These are phyloP conservation scores for Xanthoceras sorbifolium DNA, from an alignment of 345 rosid species.

Conservation along the genomic window DNA sequence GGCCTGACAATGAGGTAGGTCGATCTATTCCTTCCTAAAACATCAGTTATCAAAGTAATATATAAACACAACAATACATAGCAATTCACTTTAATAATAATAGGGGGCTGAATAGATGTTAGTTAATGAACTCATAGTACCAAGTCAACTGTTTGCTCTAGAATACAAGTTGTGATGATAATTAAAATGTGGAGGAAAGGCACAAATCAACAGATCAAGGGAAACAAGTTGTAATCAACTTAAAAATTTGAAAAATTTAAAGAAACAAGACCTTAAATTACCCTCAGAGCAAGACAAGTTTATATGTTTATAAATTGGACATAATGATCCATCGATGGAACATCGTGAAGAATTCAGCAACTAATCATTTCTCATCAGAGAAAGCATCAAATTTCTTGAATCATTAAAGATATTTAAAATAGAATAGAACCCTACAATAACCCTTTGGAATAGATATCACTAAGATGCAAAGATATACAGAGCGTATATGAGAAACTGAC, in stretches of 20 bases:
- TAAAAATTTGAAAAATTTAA: background rate
- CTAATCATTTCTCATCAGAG: background rate
- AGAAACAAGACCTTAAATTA: no score
- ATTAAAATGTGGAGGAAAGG: background rate
- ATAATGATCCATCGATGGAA: no score
- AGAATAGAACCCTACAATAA: background rate
- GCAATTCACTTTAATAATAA: background rate
- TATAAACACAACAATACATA: background rate
- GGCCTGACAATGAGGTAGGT: slow-evolving; percentile 53
- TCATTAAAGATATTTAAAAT: background rate
- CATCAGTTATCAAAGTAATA: slow-evolving; percentile 11
- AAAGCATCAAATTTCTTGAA: background rate
- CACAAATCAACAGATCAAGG: background rate
- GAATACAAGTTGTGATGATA: background rate
- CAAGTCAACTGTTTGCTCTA: background rate
- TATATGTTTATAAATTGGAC: background rate
- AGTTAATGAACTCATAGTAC: background rate
- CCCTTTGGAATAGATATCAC: background rate
- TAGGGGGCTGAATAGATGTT: background rate
- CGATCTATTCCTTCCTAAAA: slow-evolving; percentile 77
- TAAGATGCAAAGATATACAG: background rate
- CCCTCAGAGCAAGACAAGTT: background rate
- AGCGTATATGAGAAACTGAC: background rate
- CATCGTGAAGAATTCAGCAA: background rate
- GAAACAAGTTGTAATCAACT: background rate